These are phyloP conservation scores for Helminthosporium solani DNA, from an alignment of 2,329 filamentous ascomycete genomes.

Conservation along the genomic window DNA sequence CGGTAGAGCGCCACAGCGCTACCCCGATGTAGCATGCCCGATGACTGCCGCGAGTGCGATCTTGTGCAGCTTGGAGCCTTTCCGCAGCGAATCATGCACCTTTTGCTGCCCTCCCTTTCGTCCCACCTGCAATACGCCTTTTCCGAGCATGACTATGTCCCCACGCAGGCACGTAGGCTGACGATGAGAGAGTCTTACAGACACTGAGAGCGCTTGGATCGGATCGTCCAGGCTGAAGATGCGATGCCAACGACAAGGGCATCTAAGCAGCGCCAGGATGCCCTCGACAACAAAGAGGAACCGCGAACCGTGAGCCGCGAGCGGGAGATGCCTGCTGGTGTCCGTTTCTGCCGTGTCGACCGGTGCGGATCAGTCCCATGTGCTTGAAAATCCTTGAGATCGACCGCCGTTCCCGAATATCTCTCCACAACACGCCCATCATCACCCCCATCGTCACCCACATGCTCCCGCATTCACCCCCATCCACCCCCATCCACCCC, in stretches of 20 bases:
- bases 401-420: constrained; percentile 13
- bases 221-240: neutral
- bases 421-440: constrained; percentile 6
- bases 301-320: constrained; percentile 1
- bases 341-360: constrained; percentile 17
- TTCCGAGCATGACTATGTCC: too few relatives aligned
- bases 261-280: neutral
- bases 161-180: neutral
- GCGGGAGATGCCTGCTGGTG: constrained; percentile 5
- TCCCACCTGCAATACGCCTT: neutral
- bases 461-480: too few relatives aligned
- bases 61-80: constrained; percentile 14
- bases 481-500: neutral
- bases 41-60: constrained; percentile 13
- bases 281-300: neutral
- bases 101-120: constrained; percentile 7
- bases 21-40: constrained; percentile 9
- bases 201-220: too few relatives aligned
- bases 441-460: neutral
- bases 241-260: neutral
- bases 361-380: constrained; percentile 23
- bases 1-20: constrained; percentile 5
- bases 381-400: constrained; percentile 13
- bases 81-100: constrained; percentile 15
- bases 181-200: neutral